Conservation (phyloP, 805 yeast species). For the Candida ulmi region DNA sequence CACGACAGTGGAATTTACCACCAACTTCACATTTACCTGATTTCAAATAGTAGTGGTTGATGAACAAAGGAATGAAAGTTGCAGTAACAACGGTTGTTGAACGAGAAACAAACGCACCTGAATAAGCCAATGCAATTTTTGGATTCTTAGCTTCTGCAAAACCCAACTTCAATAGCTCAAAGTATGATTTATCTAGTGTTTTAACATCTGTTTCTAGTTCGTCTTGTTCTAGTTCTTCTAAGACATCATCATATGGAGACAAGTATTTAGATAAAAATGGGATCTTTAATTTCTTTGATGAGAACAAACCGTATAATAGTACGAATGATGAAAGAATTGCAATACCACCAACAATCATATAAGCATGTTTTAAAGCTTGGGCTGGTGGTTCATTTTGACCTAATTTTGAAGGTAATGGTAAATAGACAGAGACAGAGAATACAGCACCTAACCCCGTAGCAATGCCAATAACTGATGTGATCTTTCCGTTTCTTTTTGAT, state of each 20-base stretch:
- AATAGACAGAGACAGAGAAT: conserved; percentile 47
- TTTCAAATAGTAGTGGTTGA: conserved; percentile 48
- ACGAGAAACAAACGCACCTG: conserved; percentile 59
- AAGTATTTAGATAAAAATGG: conserved; percentile 18
- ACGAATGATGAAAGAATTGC: conserved; percentile 34
- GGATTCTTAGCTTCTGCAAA: conserved; percentile 41
- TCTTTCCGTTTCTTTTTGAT: conserved; percentile 41
- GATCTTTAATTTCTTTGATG: conserved; percentile 29
- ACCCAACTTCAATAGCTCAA: conserved; percentile 41
- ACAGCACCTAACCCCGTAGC: conserved; percentile 65
- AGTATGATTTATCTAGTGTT: conserved; percentile 24
- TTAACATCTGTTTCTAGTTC: conserved; percentile 14
- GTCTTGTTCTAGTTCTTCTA: conserved; percentile 27
- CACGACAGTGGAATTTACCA: conserved; percentile 42
- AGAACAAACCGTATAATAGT: conserved; percentile 40
- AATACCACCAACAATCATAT: conserved; percentile 39
- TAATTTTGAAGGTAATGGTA: conserved; percentile 52
- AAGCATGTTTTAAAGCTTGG: conserved; percentile 41
- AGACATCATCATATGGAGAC: conserved; percentile 26
- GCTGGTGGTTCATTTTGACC: conserved; percentile 36
- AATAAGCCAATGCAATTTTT: conserved; percentile 48
- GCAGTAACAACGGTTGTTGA: conserved; percentile 54
- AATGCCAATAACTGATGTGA: conserved; percentile 57
- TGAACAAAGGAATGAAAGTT: conserved; percentile 58
- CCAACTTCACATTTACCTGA: conserved; percentile 42